phyloP scores from a whole-genome alignment of 2,329 filamentous ascomycete species.

The Chaetomium olivaceum region DNA sequence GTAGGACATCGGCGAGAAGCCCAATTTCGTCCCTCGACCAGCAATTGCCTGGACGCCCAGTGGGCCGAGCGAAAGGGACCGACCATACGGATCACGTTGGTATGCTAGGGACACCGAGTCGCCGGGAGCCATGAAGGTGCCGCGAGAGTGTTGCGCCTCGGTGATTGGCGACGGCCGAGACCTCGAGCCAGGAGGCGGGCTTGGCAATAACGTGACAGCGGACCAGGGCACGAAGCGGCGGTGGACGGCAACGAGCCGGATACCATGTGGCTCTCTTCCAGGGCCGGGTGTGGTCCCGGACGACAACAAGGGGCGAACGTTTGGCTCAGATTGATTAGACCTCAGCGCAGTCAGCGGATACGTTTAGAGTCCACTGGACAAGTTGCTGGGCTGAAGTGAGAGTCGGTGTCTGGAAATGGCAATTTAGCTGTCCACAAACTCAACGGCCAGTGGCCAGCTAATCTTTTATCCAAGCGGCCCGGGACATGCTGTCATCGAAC shows the following conservation, averaged over 20 bases:
- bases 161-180: conserved; percentile 11
- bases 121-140: conserved; percentile 9
- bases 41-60: conserved; percentile 6
- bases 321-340: not conserved
- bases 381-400: not conserved
- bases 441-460: not conserved
- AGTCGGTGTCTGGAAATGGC: conserved; percentile 15
- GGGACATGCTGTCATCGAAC: not conserved
- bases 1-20: conserved; percentile 9
- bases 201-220: conserved; percentile 15
- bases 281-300: not conserved
- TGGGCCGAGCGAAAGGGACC: conserved; percentile 17
- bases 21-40: conserved; percentile 16
- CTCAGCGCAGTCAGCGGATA: not conserved
- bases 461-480: not conserved
- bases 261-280: conserved; percentile 21
- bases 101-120: conserved; percentile 22
- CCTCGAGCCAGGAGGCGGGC: not conserved
- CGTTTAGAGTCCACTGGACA: not conserved
- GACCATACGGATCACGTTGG: conserved; percentile 28
- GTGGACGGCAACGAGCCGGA: conserved; percentile 14
- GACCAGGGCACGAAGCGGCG: conserved; percentile 16
- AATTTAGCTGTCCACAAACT: not conserved
- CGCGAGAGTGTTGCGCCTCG: not conserved
- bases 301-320: not conserved